Percentiles rank a stretch among this genome's conserved stretches.
Conservation (phyloP, 495 filamentous ascomycete species). For the Penicillium daleae region DNA sequence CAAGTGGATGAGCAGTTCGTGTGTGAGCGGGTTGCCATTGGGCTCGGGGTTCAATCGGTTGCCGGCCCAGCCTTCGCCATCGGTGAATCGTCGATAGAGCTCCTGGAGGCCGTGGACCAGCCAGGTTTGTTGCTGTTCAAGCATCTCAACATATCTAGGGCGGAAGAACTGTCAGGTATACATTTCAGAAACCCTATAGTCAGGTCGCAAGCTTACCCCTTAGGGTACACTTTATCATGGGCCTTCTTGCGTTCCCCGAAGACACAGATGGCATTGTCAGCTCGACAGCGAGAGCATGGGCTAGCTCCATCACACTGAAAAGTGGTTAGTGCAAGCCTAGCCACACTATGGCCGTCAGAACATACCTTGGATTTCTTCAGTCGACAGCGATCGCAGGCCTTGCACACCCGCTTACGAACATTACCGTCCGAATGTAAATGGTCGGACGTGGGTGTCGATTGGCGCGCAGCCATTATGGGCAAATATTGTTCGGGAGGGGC, state of each 20-base stretch:
- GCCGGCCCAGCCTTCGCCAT: slow-evolving; percentile 59
- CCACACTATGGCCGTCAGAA: slow-evolving; percentile 10
- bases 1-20: slow-evolving; percentile 65
- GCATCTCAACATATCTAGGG: slow-evolving; percentile 68
- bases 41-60: slow-evolving; percentile 52
- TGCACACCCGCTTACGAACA: slow-evolving; percentile 64
- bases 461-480: slow-evolving; percentile 46
- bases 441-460: slow-evolving; percentile 50
- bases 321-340: slow-evolving; percentile 32
- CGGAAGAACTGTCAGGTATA: too few species aligned
- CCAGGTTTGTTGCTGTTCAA: slow-evolving; percentile 69
- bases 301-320: slow-evolving; percentile 62
- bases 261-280: slow-evolving; percentile 63
- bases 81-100: slow-evolving; percentile 56
- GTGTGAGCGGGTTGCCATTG: slow-evolving; percentile 65
- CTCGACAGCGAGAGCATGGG: slow-evolving; percentile 62
- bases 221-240: slow-evolving; percentile 66
- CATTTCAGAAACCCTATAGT: too few species aligned
- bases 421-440: slow-evolving; percentile 52
- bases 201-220: slow-evolving; percentile 56
- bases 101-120: slow-evolving; percentile 65
- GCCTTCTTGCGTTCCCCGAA: slow-evolving; percentile 66
- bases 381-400: slow-evolving; percentile 66
- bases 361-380: slow-evolving; percentile 68
- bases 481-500: not conserved